Base-by-base conservation (phyloP, 768 basidiomycete species). In the Rhizopogon salebrosus region DNA sequence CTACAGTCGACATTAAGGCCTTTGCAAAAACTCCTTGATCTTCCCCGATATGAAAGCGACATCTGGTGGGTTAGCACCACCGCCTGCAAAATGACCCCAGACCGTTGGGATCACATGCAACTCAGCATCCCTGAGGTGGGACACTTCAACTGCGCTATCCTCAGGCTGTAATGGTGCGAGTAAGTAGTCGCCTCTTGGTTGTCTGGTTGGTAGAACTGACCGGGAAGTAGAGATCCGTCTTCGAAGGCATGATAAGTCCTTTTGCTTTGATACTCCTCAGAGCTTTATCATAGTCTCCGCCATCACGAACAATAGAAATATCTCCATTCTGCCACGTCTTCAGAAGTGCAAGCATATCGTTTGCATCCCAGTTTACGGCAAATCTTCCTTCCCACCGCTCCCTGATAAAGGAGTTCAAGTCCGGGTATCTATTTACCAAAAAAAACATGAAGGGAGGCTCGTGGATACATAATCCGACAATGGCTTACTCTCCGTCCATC, bases 191-290 rank as follows among this genome's bases (percentile, higher is more conserved):
- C 6, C 24, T 37, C 14, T 40, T 6, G 1, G 13, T 6, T 27
- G 9, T 27, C 3, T 13, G 34, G n/a, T 37, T 18, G 18, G 14
- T 9, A 24, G 23, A 40, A 58, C 58, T 40, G 54, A 80, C 80
- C 36, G 82, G 74, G 62, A 83, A 84, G 60, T 80, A 83, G 37
- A 84, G 62, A 57, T 83, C 80, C 1, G 80, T 81, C 67, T 77
- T 80, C 51, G 73, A 76, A 18, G 82, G 82, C 79, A 83, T 82
- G 34, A 83, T 75, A 34, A 83, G 60, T 1, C 74, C 82, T 49
- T 72, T 77, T 0, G 79, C 78, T 54, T 76, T 75, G 61, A 83
- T 78, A 14, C 59, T 61, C 10, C 62, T 62, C 54, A 83, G 57
- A 37, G 70, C 68, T 31, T 68, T 72, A 40, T 62, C 67, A 29